Conservation (phyloP, 192 early-diverging fungal genomes). For the Coemansia sp. region DNA sequence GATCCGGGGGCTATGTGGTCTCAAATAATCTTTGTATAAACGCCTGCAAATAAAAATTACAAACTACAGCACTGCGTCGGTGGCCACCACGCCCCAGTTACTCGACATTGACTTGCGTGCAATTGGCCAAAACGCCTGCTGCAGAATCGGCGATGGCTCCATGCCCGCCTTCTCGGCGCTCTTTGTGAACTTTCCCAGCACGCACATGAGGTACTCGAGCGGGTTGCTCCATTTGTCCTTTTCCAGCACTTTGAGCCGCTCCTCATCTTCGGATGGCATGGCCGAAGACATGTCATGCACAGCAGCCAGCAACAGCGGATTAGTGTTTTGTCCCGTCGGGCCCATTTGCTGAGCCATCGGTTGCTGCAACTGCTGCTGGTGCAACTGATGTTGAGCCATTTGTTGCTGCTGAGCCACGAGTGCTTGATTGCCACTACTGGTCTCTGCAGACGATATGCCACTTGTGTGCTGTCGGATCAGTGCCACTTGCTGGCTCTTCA, state of each 20-base stretch:
- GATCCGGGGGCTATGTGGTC: constrained; percentile 51
- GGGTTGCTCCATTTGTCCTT: constrained; percentile 52
- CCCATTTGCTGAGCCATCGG: neutral
- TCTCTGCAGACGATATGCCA: constrained; percentile 11
- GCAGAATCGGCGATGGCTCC: constrained; percentile 47
- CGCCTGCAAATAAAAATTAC: neutral
- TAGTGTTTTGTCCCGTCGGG: neutral
- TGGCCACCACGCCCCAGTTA: constrained; percentile 43
- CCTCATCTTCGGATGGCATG: constrained; percentile 26
- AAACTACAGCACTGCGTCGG: constrained; percentile 35
- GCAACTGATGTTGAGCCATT: neutral
- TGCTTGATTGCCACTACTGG: neutral
- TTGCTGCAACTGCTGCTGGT: neutral
- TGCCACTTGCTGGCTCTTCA: constrained; percentile 37
- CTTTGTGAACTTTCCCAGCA: constrained; percentile 41
- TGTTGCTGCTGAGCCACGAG: constrained; percentile 10
- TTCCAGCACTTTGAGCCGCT: constrained; percentile 36
- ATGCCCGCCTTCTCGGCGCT: constrained; percentile 42
- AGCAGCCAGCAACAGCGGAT: constrained; percentile 25
- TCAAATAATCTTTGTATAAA: neutral
- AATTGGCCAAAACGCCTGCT: constrained; percentile 54
- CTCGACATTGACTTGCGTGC: constrained; percentile 44
- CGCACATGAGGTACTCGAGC: constrained; percentile 52
- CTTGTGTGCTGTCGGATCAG: constrained; percentile 38
- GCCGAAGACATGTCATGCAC: constrained; percentile 15